Conservation (phyloP, 2,329 filamentous ascomycete genomes). For the Lecanicillium sp. region DNA sequence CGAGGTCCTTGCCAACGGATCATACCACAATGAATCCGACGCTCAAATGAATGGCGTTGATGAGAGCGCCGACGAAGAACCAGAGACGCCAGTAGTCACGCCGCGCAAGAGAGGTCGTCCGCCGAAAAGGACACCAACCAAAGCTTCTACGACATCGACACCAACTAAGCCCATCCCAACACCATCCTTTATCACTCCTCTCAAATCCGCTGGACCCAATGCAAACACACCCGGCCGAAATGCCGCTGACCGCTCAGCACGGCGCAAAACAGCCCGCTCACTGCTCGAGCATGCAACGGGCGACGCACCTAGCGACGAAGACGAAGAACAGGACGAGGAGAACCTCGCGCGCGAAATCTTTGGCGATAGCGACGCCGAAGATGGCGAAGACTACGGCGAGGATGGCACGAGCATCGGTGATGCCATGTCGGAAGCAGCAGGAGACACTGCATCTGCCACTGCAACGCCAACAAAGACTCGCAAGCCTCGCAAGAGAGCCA, state of each 20-base stretch:
- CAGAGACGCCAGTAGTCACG: conserved; percentile 21
- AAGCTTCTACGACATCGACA: conserved; percentile 24
- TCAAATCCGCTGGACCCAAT: conserved; percentile 23
- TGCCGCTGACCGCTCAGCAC: conserved; percentile 76
- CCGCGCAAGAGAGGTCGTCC: conserved; percentile 25
- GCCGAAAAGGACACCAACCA: conserved; percentile 16
- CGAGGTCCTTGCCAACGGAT: neutral
- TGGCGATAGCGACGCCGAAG: conserved; percentile 40
- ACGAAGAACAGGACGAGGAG: conserved; percentile 66
- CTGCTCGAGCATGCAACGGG: conserved; percentile 65
- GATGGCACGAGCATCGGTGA: conserved; percentile 2
- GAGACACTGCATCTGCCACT: conserved; percentile 20
- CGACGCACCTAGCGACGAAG: conserved; percentile 59
- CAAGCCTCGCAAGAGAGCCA: conserved; percentile 22
- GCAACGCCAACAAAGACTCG: conserved; percentile 35
- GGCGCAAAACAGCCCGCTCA: conserved; percentile 72
- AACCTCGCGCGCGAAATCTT: conserved; percentile 63
- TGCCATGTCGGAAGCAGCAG: conserved; percentile 1
- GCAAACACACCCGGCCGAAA: conserved; percentile 53
- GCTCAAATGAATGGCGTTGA: neutral
- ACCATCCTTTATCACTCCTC: conserved; percentile 28
- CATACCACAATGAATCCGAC: neutral
- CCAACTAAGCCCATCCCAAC: conserved; percentile 25
- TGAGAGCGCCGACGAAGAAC: neutral
- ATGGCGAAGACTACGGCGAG: conserved; percentile 15